A percentile compares a stretch with the other conserved stretches of the same genome.
These are phyloP conservation scores for Citrus sp. DNA, from an alignment of 345 rosid species.

Conservation along the genomic window DNA sequence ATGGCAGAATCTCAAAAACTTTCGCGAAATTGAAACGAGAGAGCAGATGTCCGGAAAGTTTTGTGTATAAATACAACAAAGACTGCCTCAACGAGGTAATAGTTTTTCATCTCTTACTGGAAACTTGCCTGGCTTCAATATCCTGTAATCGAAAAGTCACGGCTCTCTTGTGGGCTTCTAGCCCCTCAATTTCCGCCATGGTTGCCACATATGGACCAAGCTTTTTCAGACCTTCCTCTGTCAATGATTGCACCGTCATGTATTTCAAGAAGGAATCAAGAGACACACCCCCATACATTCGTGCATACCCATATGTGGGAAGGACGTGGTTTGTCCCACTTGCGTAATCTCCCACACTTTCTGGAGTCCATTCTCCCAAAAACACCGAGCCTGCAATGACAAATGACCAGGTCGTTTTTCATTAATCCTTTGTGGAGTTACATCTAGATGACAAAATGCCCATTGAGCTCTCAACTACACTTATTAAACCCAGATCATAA, in stretches of 20 bases:
- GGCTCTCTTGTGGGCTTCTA: constrained; percentile 91
- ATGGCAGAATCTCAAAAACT: background rate
- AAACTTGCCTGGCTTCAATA: constrained; percentile 58
- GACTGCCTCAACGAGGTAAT: background rate
- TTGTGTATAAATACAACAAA: background rate
- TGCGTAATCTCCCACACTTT: constrained; percentile 96
- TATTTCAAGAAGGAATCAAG: constrained; percentile 84
- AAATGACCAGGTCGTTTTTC: background rate
- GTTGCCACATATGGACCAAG: constrained; percentile 83
- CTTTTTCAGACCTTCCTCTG: constrained; percentile 77
- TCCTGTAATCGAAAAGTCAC: constrained; percentile 81
- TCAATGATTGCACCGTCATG: constrained; percentile 81
- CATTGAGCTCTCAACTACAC: background rate
- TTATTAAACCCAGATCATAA: background rate
- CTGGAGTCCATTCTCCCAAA: constrained; percentile 91
- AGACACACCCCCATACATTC: constrained; percentile 91
- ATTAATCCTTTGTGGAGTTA: background rate
- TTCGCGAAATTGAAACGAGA: background rate
- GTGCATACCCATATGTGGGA: constrained; percentile 89
- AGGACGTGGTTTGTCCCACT: constrained; percentile 92
- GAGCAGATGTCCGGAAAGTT: background rate
- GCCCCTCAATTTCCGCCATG: constrained; percentile 87
- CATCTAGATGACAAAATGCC: no score
- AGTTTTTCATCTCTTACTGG: constrained; percentile 27
- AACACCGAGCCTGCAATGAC: constrained; percentile 67